Evolutionary conservation across 495 filamentous ascomycete genomes (phyloP).

Genomic region (Talaromyces liani): DNA sequence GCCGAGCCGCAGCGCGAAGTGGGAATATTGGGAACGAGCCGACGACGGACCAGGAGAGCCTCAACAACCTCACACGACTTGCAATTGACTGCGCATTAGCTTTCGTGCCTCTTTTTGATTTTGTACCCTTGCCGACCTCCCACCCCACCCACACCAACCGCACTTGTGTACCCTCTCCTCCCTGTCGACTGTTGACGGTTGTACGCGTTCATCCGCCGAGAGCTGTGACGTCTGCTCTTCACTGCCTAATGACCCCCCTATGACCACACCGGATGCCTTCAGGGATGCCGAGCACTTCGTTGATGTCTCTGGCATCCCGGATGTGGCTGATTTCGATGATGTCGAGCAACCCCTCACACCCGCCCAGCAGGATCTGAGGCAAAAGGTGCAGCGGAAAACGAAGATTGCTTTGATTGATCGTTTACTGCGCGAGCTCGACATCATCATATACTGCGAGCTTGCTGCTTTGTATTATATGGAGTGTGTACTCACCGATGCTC

Average conservation of each 20-base stretch:
- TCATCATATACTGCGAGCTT: constrained; percentile 72
- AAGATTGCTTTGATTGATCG: constrained; percentile 58
- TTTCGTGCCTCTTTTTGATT: background rate
- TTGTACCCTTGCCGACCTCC: background rate
- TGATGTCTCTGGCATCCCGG: constrained; percentile 39
- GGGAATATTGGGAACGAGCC: background rate
- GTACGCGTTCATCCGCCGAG: background rate
- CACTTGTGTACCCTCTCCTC: background rate
- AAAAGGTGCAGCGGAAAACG: constrained; percentile 29
- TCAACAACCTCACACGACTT: background rate
- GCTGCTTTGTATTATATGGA: constrained; percentile 87
- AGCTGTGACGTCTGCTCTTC: background rate
- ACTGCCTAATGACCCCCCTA: constrained; percentile 33
- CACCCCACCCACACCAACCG: background rate
- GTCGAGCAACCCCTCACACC: constrained; percentile 17
- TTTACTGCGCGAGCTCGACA: constrained; percentile 67
- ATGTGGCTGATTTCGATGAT: constrained; percentile 23
- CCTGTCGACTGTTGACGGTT: background rate
- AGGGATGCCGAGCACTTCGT: constrained; percentile 46
- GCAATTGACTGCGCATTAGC: background rate
- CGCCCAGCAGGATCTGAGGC: constrained; percentile 27
- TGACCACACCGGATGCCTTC: constrained; percentile 42
- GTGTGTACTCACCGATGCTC: too few relatives aligned
- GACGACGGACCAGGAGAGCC: background rate
- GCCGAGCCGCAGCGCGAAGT: constrained; percentile 6